Evolutionary conservation across 495 filamentous ascomycete species (phyloP), one percentile per base, ranked within the genome.

Genomic region (Aspergillus sclerotiicarbonarius): DNA sequence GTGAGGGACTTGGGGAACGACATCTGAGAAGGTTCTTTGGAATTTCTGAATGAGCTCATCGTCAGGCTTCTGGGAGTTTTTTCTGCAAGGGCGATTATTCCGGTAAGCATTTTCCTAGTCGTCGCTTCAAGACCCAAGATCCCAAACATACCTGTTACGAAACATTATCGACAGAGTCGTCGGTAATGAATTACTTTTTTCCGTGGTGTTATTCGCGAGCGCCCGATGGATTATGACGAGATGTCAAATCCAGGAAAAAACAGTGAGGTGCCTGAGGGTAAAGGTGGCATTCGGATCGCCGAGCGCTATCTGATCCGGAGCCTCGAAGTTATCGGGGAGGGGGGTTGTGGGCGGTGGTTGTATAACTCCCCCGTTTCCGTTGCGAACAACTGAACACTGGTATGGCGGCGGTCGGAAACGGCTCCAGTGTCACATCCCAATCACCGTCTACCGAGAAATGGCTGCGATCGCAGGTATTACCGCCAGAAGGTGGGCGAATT

Each of bases 31-130:
- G 55, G 80, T 84, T 57, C 88, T 85, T 67, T 88, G 88, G 78
- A 96, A 96, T 74, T 82, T 85, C 67, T 82, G 86, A 77, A 92
- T 86, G 62, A 96, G 82, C 60, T 92, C 90, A 63, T 90, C 86
- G 65, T 82, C 85, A 41, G 92, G 92, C 78, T 96, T 96, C 73
- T 92, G 91, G 45, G 89, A 85, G 65, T 85, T 92, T 64, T 85
- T 90, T 64, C 90, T 95, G 52, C 19, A 46, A 20, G 39, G 33
- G 19, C 37, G 39, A 47, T 53, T n/a, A 49, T 19, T 51, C 15
- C 46, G 18, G 54, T 64, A 25, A 64, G 57, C 45, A 51, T 51
- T 12, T 13, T n/a, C 20, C 21, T 8, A 49, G 33, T 37, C 37
- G 33, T 41, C 49, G 30, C 31, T 52, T 53, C 18, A 29, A 46